Evolutionary conservation across 148 eudicot species (phyloP).

Genomic region (Dianthus caryophyllus): DNA sequence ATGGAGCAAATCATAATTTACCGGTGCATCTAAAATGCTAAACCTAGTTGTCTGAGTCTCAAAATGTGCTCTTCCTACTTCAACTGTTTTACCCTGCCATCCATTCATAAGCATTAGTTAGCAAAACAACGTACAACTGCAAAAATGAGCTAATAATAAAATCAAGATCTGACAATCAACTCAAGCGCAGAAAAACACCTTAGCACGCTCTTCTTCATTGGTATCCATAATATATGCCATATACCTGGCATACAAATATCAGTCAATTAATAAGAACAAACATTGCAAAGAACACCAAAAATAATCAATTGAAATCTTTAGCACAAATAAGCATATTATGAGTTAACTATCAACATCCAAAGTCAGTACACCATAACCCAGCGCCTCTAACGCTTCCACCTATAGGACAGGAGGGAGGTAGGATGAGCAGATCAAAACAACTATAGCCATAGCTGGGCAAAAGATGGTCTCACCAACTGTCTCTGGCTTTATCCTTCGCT

Average conservation of each 20-base stretch:
- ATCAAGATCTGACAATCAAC: neutral
- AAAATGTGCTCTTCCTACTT: constrained; percentile 95
- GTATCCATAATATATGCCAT: constrained; percentile 99
- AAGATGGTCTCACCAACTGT: constrained; percentile 71
- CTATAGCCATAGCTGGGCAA: neutral
- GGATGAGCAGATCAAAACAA: no score
- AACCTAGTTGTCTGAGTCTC: constrained; percentile 88
- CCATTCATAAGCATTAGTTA: neutral
- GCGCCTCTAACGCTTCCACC: neutral
- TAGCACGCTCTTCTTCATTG: constrained; percentile 89
- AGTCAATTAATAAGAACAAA: constrained; percentile 3
- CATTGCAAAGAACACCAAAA: neutral
- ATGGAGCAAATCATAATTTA: constrained; percentile 20
- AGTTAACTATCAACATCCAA: neutral
- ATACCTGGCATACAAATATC: constrained; percentile 46
- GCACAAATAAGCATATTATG: no score
- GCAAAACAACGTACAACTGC: neutral
- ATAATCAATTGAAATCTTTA: neutral
- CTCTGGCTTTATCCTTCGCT: constrained; percentile 94
- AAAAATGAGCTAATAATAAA: neutral
- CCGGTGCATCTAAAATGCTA: constrained; percentile 98
- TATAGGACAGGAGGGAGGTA: neutral
- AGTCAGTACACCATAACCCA: neutral
- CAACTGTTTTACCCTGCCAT: constrained; percentile 78
- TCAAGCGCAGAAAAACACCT: constrained; percentile 42